Evolutionary conservation across 108 stramenopile species (phyloP).

Genomic region (Fragilariopsis cylindrus): DNA sequence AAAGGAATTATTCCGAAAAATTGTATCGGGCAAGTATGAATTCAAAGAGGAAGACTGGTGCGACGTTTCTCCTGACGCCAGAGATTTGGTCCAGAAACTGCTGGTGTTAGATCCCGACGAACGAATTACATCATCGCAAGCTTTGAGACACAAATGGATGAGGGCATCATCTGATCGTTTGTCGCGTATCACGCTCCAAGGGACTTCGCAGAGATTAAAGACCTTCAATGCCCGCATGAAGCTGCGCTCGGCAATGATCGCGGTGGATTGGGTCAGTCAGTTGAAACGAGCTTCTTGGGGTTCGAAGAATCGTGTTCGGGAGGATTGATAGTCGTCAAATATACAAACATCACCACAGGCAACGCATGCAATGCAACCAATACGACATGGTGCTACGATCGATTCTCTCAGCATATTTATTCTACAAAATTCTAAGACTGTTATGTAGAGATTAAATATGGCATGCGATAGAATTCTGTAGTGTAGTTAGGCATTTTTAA

Average conservation of each 20-base stretch:
- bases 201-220: constrained; percentile 75
- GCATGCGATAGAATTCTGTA: too few species aligned
- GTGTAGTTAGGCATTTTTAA: too few species aligned
- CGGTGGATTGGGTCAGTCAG: constrained; percentile 61
- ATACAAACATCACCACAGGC: too few species aligned
- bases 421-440: too few species aligned
- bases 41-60: constrained; percentile 76
- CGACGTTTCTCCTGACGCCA: constrained; percentile 79
- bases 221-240: constrained; percentile 88
- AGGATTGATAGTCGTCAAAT: too few species aligned
- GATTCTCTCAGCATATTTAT: too few species aligned
- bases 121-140: constrained; percentile 73
- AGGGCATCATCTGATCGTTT: constrained; percentile 52
- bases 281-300: constrained; percentile 46
- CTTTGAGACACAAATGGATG: constrained; percentile 83
- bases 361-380: too few species aligned
- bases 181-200: constrained; percentile 35
- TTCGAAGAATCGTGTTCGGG: constrained; percentile 8
- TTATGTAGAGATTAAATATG: too few species aligned
- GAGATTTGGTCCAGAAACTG: constrained; percentile 75
- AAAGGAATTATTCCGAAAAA: constrained; percentile 73
- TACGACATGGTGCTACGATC: too few species aligned
- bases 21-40: constrained; percentile 69
- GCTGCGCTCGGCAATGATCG: constrained; percentile 81
- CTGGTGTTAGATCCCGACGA: constrained; percentile 74